phyloP scores from a whole-genome alignment of 768 basidiomycete species.

The Mycena leptocephala region DNA sequence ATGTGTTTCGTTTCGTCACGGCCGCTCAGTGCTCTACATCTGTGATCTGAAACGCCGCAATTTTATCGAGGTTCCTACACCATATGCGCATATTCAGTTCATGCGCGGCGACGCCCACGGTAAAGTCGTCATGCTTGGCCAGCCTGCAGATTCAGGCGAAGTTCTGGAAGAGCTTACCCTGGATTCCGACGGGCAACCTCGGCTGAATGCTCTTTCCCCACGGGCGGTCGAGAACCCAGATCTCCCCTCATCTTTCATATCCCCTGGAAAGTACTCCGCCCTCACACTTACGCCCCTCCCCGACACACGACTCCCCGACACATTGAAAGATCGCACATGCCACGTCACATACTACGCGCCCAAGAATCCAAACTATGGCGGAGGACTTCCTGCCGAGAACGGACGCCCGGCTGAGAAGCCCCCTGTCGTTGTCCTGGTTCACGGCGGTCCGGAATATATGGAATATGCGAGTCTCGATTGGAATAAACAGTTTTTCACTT shows the following conservation, averaged over 20 bases:
- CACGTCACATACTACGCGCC: constrained; percentile 69
- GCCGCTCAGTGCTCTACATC: constrained; percentile 3
- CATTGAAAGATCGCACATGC: constrained; percentile 52
- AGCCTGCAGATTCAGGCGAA: constrained; percentile 13
- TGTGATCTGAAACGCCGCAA: neutral
- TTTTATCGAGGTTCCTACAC: neutral
- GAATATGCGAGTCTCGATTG: constrained; percentile 57
- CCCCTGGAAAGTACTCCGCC: neutral
- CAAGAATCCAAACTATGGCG: constrained; percentile 62
- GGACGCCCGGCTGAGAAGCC: constrained; percentile 67
- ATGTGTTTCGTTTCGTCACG: neutral
- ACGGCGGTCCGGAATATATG: constrained; percentile 69
- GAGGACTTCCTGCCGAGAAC: constrained; percentile 42
- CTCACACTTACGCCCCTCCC: constrained; percentile 27
- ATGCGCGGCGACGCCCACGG: neutral
- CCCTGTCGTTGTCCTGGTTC: constrained; percentile 64
- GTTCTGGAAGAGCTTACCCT: neutral
- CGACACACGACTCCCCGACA: too few relatives aligned
- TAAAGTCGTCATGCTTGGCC: constrained; percentile 12
- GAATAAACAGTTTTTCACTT: constrained; percentile 63
- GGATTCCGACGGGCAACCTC: neutral
- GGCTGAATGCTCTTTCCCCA: neutral
- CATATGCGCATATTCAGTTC: constrained; percentile 7
- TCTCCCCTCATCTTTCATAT: neutral
- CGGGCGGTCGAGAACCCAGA: neutral